phyloP scores from a whole-genome alignment of 345 rosid species.

The Erysimum cheiranthoides region DNA sequence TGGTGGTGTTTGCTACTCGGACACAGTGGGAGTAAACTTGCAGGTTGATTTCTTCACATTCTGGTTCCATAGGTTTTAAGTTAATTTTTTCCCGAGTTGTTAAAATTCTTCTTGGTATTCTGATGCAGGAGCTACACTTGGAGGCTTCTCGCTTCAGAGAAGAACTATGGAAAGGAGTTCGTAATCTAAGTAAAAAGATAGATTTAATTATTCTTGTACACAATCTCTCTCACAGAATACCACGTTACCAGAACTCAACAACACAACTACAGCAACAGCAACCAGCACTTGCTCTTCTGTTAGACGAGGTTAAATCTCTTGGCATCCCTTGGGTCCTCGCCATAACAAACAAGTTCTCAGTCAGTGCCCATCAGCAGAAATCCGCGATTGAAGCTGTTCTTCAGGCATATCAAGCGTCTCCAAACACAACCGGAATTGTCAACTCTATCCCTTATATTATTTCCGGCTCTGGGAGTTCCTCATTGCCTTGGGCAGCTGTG shows the following conservation, averaged over 20 bases:
- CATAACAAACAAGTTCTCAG: constrained; percentile 94
- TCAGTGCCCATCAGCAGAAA: constrained; percentile 94
- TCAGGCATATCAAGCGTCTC: constrained; percentile 78
- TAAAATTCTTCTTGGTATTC: neutral
- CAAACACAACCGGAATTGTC: constrained; percentile 65
- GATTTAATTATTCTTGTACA: constrained; percentile 93
- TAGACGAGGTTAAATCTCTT: constrained; percentile 89
- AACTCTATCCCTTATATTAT: constrained; percentile 92
- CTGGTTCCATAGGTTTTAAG: constrained; percentile 12
- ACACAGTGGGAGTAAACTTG: constrained; percentile 78
- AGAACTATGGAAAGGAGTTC: constrained; percentile 92
- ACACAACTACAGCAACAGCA: constrained; percentile 59
- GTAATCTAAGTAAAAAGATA: constrained; percentile 72
- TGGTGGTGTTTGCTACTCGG: constrained; percentile 86
- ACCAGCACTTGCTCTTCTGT: constrained; percentile 80
- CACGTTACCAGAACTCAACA: constrained; percentile 61
- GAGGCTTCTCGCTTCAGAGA: constrained; percentile 83
- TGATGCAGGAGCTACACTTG: constrained; percentile 66
- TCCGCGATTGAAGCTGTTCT: constrained; percentile 76
- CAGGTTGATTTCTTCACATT: constrained; percentile 57
- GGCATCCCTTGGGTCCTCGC: constrained; percentile 98
- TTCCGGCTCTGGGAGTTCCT: constrained; percentile 70
- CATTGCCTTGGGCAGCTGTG: constrained; percentile 72
- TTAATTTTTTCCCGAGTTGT: neutral
- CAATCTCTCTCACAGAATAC: constrained; percentile 89